phyloP scores from a whole-genome alignment of 257 asterid species.

The Solanum peruvianum region DNA sequence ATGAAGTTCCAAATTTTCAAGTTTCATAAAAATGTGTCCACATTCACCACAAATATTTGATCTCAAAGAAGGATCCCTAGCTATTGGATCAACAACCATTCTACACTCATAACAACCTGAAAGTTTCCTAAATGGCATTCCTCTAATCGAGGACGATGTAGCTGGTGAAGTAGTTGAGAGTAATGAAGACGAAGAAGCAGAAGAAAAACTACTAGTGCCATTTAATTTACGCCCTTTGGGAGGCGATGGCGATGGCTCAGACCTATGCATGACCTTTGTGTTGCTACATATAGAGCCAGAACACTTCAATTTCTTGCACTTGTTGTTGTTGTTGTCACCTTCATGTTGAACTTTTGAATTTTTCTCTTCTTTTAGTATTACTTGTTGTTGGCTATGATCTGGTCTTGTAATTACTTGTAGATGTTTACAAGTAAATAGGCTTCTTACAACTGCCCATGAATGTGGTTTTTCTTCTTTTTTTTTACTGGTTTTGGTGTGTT shows the following conservation, averaged over 20 bases:
- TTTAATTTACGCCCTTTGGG: slow-evolving; percentile 12
- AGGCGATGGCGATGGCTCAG: slow-evolving; percentile 23
- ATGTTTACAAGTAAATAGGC: slow-evolving; percentile 87
- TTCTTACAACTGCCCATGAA: slow-evolving; percentile 83
- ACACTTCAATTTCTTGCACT: slow-evolving; percentile 54
- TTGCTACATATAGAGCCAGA: slow-evolving; percentile 83
- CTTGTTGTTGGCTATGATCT: not conserved
- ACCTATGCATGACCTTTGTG: slow-evolving; percentile 69
- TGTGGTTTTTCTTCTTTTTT: slow-evolving; percentile 33
- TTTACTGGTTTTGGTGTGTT: not conserved
- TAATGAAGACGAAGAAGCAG: slow-evolving; percentile 13
- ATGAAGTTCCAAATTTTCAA: slow-evolving; percentile 73
- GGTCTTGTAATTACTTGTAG: slow-evolving; percentile 23
- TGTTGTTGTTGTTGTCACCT: slow-evolving; percentile 8
- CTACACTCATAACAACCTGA: slow-evolving; percentile 84
- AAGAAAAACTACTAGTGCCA: not conserved
- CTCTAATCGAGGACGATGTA: slow-evolving; percentile 41
- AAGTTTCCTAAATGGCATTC: slow-evolving; percentile 65
- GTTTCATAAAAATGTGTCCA: slow-evolving; percentile 65
- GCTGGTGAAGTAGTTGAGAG: slow-evolving; percentile 14
- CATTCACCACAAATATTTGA: slow-evolving; percentile 48
- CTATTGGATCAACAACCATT: slow-evolving; percentile 85
- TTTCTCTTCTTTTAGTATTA: not conserved
- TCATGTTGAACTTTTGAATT: not conserved
- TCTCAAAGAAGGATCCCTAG: slow-evolving; percentile 71